A percentile compares a stretch with the other conserved stretches of the same genome.
Evolutionary conservation across 805 yeast genomes (phyloP).

Genomic region (Starmerella potacharoeniae): DNA sequence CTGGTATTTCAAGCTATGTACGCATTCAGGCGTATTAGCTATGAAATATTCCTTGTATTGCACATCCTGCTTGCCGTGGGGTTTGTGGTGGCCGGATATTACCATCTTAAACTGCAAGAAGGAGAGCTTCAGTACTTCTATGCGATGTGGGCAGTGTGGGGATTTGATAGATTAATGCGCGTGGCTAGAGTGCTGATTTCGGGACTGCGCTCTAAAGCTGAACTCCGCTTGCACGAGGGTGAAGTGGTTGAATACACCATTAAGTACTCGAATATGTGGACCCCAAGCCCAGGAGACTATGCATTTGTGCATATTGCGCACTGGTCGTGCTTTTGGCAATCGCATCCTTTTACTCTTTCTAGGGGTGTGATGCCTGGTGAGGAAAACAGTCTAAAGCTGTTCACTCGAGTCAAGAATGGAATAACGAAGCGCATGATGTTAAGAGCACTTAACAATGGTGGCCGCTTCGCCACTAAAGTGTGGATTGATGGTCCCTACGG

Average conservation of each 20-base stretch:
- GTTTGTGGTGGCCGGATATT: constrained; percentile 42
- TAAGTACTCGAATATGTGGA: background rate
- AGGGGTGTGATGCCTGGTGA: constrained; percentile 2
- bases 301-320: constrained; percentile 2
- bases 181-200: constrained; percentile 35
- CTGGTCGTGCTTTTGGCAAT: background rate
- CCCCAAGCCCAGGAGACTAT: background rate
- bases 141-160: constrained; percentile 55
- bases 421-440: constrained; percentile 37
- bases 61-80: constrained; percentile 43
- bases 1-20: constrained; percentile 38
- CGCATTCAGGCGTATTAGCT: constrained; percentile 38
- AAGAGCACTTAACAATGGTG: constrained; percentile 25
- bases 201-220: constrained; percentile 5
- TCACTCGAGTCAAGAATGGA: constrained; percentile 36
- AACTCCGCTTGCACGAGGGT: constrained; percentile 5
- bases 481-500: constrained; percentile 60
- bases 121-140: constrained; percentile 29
- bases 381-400: constrained; percentile 12
- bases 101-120: constrained; percentile 36
- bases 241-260: constrained; percentile 16
- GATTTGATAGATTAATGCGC: constrained; percentile 50
- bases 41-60: constrained; percentile 44
- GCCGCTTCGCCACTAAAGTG: constrained; percentile 25
- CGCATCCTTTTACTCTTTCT: constrained; percentile 43